Percentiles rank a stretch among this genome's conserved stretches.
These are phyloP conservation scores for Mytilinidion resinicola DNA, from an alignment of 495 filamentous ascomycete species.

Conservation along the genomic window DNA sequence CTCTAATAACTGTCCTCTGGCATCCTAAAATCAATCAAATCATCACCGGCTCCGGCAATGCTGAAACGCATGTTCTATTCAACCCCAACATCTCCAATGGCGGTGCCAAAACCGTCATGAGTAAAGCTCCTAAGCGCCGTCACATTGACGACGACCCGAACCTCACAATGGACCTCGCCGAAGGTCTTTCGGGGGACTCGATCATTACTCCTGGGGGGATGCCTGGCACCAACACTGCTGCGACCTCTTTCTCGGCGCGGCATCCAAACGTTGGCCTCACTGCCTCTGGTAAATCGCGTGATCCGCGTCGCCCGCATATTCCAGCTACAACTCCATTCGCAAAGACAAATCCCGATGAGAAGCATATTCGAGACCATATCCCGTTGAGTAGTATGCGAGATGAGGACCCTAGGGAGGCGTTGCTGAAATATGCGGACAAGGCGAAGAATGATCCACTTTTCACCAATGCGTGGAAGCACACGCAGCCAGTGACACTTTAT, in stretches of 20 bases:
- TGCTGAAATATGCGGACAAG: conserved; percentile 91
- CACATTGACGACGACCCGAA: conserved; percentile 90
- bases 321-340: conserved; percentile 86
- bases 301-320: conserved; percentile 73
- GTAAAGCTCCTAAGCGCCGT: conserved; percentile 83
- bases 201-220: conserved; percentile 62
- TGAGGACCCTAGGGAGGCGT: conserved; percentile 89
- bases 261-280: conserved; percentile 69
- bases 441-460: conserved; percentile 91
- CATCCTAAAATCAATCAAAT: conserved; percentile 95
- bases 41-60: conserved; percentile 83
- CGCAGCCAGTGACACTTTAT: conserved; percentile 89
- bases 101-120: conserved; percentile 86
- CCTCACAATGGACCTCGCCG: conserved; percentile 70
- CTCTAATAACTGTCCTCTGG: conserved; percentile 82
- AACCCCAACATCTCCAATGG: conserved; percentile 72
- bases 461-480: conserved; percentile 85
- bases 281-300: conserved; percentile 69
- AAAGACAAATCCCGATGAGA: conserved; percentile 83
- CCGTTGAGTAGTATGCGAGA: conserved; percentile 92
- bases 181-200: conserved; percentile 74
- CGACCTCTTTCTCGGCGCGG: conserved; percentile 52
- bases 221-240: conserved; percentile 42
- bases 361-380: conserved; percentile 79
- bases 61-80: conserved; percentile 83